Base-by-base conservation (phyloP, 768 basidiomycete genomes). In the Ramaria sp. region DNA sequence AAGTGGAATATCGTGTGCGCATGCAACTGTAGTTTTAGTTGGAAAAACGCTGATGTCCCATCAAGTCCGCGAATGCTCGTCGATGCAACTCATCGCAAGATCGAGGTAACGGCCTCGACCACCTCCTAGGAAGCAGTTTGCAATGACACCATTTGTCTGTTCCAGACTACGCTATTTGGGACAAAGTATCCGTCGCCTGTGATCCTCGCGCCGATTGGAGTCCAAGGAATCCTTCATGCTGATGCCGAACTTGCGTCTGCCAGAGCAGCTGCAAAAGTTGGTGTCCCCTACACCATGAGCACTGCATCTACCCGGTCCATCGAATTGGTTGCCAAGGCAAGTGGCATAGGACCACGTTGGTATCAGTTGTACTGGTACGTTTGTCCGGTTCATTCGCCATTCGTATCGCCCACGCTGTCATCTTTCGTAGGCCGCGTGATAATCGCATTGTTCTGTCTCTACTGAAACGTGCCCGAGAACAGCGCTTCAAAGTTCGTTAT, bases 281-380 rank as follows among this genome's bases (percentile, higher is more conserved):
- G 78, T 0, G 69, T 92, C 4, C 84, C 88, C 0, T 84, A 78
- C 63, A 82, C 86, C 61, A 76, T 93, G 69, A 89, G 87, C 62
- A 84, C 88, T 0, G 88, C 89, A 3, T 77, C 85, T 1, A 73
- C 77, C 30, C 79, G 84, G 24, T 78, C 82, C 10, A 84, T 92
- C 58, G 89, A 91, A 65, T 80, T 81, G 45, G 83, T 91, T n/a
- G 91, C 82, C 2, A 65, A 74, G 42, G 90, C 80, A 27, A 89
- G 83, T 61, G 86, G 82, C 6, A 61, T 63, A 1, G 80, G 83
- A 0, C 74, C 78, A 33, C 74, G 88, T 34, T 91, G 88, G 87
- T 91, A 79, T 66, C 89, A 91, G 65, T 75, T 91, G 0, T 91
- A 91, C 66, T 88, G 88, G 86, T 84, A 51, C 58, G 71, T 62